phyloP scores from a whole-genome alignment of 2,329 filamentous ascomycete genomes.

The Colletotrichum caudatum region DNA sequence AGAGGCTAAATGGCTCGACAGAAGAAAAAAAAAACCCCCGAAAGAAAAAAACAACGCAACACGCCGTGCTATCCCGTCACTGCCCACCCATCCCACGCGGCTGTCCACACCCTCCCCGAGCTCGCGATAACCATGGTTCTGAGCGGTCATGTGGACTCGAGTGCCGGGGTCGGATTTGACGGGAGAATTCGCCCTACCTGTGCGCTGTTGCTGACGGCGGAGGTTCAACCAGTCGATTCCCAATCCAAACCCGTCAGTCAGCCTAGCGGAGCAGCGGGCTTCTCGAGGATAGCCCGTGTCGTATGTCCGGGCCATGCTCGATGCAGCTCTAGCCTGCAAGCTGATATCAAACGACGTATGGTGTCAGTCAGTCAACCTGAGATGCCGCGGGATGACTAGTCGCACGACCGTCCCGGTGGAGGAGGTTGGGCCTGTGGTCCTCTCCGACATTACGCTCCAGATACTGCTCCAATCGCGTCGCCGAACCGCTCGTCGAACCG shows the following conservation, averaged over 20 bases:
- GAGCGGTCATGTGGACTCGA: conserved; percentile 30
- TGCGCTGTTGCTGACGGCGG: neutral
- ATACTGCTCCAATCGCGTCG: conserved; percentile 13
- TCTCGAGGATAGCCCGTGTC: conserved; percentile 20
- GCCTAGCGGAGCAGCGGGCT: conserved; percentile 21
- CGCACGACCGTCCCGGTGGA: conserved; percentile 4
- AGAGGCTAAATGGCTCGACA: conserved; percentile 15
- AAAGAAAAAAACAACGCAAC: neutral
- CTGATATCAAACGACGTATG: conserved; percentile 13
- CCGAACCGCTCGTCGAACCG: conserved; percentile 27
- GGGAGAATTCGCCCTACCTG: conserved; percentile 29
- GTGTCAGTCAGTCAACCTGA: conserved; percentile 1
- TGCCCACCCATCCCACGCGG: neutral
- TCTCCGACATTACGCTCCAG: neutral
- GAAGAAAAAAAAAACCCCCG: no score
- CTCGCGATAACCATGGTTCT: neutral
- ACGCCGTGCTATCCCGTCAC: conserved; percentile 16
- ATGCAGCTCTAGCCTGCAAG: conserved; percentile 13
- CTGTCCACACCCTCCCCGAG: conserved; percentile 28
- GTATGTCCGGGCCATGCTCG: conserved; percentile 14
- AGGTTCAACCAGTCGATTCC: conserved; percentile 16
- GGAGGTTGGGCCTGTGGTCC: neutral
- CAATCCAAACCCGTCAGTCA: conserved; percentile 30
- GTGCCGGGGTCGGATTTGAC: conserved; percentile 28
- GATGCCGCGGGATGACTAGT: conserved; percentile 3